Evolutionary conservation across 73 alveolate genomes (phyloP).

Genomic region (Paraurostyla sp.): DNA sequence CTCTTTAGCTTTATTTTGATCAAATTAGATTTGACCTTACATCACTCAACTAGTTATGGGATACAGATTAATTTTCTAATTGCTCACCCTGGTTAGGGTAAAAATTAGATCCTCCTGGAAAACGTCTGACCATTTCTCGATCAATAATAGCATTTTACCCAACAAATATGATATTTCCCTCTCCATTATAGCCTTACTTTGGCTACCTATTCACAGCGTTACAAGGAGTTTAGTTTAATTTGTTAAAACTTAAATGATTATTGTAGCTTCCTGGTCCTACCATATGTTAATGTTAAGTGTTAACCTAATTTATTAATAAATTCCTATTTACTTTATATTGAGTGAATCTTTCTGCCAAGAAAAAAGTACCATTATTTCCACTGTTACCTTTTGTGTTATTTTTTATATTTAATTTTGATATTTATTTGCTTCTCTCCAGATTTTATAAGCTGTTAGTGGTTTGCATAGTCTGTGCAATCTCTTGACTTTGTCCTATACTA

Average conservation of each 20-base stretch:
- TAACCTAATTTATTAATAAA: not conserved
- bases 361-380: not conserved
- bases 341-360: slow-evolving; percentile 5
- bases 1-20: too few species aligned
- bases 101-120: slow-evolving; percentile 30
- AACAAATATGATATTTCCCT: not conserved
- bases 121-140: slow-evolving; percentile 24
- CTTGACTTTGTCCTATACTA: not conserved
- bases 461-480: not conserved
- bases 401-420: not conserved
- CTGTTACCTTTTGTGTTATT: too few species aligned
- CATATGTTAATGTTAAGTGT: not conserved
- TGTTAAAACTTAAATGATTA: not conserved
- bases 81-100: not conserved
- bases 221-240: not conserved
- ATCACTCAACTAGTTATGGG: not conserved
- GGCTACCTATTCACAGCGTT: not conserved
- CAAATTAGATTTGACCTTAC: not conserved
- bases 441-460: not conserved
- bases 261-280: slow-evolving; percentile 43
- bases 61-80: not conserved
- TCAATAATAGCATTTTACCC: slow-evolving; percentile 12
- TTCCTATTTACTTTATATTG: not conserved
- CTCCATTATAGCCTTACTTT: slow-evolving; percentile 7
- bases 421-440: not conserved